phyloP scores from a whole-genome alignment of 345 rosid genomes.

The Microthlaspi erraticum region DNA sequence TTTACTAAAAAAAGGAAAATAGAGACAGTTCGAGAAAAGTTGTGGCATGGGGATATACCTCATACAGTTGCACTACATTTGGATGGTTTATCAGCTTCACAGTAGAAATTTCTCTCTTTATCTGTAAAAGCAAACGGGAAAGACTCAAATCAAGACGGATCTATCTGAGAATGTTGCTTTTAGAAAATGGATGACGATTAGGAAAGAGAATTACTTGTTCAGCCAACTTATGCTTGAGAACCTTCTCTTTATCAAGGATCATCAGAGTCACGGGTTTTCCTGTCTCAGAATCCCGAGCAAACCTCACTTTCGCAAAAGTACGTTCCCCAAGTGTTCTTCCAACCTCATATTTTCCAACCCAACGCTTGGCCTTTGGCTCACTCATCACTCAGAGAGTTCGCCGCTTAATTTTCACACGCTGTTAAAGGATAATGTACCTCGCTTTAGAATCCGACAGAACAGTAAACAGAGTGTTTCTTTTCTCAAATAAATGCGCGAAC shows the following conservation, averaged over 20 bases:
- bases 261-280: conserved; percentile 81
- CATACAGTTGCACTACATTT: conserved; percentile 72
- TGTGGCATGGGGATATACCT: conserved; percentile 54
- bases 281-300: conserved; percentile 66
- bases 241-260: conserved; percentile 89
- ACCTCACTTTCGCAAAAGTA: conserved; percentile 82
- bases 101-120: conserved; percentile 74
- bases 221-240: conserved; percentile 84
- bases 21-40: conserved; percentile 28
- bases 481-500: not conserved
- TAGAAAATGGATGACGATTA: too few relatives aligned
- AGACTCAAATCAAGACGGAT: not conserved
- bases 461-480: not conserved
- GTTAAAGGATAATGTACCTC: not conserved
- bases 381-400: conserved; percentile 31
- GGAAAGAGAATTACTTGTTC: conserved; percentile 60
- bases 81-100: conserved; percentile 93
- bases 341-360: conserved; percentile 93
- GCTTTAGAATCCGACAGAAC: conserved; percentile 9
- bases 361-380: conserved; percentile 59
- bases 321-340: conserved; percentile 85
- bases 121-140: conserved; percentile 54
- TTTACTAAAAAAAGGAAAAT: conserved; percentile 6
- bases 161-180: not conserved
- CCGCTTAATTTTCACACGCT: conserved; percentile 23